phyloP scores from a whole-genome alignment of 352 stramenopile species.

The Pilasporangium apinafurcum region DNA sequence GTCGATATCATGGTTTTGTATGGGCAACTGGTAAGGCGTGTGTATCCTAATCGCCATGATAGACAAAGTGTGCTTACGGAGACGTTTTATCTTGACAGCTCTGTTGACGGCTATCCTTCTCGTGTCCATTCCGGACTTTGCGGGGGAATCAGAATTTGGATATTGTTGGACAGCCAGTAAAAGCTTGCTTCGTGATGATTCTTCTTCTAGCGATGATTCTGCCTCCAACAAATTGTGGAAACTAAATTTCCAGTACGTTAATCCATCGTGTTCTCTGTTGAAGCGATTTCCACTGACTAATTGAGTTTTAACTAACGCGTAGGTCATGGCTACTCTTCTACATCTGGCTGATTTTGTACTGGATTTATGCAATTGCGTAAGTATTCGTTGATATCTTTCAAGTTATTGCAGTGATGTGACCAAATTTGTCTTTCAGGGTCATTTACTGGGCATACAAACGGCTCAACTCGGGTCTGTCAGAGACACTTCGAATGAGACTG shows the following conservation, averaged over 20 bases:
- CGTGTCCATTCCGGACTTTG: slow-evolving; percentile 63
- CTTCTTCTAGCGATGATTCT: slow-evolving; percentile 10
- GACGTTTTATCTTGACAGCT: slow-evolving; percentile 20
- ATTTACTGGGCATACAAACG: slow-evolving; percentile 83
- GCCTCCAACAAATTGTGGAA: slow-evolving; percentile 65
- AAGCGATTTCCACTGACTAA: no score
- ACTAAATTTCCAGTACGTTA: slow-evolving; percentile 76
- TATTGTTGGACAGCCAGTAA: slow-evolving; percentile 82
- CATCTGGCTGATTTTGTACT: slow-evolving; percentile 84
- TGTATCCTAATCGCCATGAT: no score
- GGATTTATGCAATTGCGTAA: slow-evolving; percentile 76
- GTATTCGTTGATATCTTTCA: neutral
- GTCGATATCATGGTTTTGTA: slow-evolving; percentile 79
- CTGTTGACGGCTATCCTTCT: slow-evolving; percentile 63
- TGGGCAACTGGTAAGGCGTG: slow-evolving; percentile 69
- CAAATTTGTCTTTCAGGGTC: slow-evolving; percentile 25
- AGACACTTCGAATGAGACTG: slow-evolving; percentile 81
- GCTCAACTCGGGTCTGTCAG: slow-evolving; percentile 70
- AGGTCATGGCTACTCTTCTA: slow-evolving; percentile 85
- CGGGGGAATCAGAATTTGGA: slow-evolving; percentile 71
- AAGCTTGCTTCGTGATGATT: slow-evolving; percentile 33
- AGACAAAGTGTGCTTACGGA: no score
- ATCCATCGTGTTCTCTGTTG: no score
- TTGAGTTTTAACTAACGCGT: slow-evolving; percentile 1
- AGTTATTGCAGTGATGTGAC: slow-evolving; percentile 2